These are phyloP conservation scores for Spongiforma sp. DNA, from an alignment of 1,284 basidiomycete genomes.

Conservation along the genomic window DNA sequence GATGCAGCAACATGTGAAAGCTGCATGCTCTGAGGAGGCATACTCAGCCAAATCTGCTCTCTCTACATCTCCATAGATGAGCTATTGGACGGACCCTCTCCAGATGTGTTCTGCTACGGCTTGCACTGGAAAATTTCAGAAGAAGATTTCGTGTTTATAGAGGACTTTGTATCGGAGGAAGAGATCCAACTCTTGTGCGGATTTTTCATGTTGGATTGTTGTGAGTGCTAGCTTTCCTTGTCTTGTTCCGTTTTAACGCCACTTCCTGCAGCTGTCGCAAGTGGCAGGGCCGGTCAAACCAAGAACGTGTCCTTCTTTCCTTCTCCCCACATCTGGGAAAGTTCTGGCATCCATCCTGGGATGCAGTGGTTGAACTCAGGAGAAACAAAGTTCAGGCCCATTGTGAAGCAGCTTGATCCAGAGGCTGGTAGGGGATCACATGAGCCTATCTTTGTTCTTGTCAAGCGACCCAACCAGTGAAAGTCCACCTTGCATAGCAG, in stretches of 20 bases:
- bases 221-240: neutral
- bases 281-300: neutral
- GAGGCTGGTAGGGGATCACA: neutral
- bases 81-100: neutral
- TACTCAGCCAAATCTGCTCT: neutral
- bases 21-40: neutral
- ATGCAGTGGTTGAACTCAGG: neutral
- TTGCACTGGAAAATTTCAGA: neutral
- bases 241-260: neutral
- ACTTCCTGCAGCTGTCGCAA: neutral
- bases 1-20: neutral
- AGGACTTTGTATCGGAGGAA: neutral
- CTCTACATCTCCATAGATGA: neutral
- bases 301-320: neutral
- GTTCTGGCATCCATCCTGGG: neutral
- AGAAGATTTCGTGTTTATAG: neutral
- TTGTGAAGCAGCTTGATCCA: neutral
- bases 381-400: neutral
- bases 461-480: neutral
- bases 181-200: neutral
- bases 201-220: neutral
- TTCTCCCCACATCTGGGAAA: neutral
- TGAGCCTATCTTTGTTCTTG: neutral
- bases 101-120: neutral
- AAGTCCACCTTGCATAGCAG: neutral